Evolutionary conservation across 331 rosid species (phyloP).

Genomic region (Pyracantha coccinea): DNA sequence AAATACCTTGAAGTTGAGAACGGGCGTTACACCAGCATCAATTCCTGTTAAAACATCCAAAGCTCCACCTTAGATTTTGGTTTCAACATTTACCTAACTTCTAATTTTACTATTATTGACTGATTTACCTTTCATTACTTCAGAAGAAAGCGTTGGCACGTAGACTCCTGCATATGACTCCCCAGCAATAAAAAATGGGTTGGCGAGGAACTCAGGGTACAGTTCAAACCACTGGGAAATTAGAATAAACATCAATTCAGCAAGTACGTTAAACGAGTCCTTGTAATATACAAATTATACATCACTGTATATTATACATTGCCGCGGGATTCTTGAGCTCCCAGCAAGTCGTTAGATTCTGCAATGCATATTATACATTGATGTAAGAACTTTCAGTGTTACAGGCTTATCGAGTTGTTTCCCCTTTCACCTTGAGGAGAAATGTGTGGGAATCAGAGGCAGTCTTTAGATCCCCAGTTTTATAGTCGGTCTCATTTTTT

Average conservation of each 20-base stretch:
- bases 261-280: not conserved
- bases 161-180: conserved; percentile 95
- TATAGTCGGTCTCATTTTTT: conserved; percentile 50
- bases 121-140: conserved; percentile 64
- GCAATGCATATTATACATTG: no score
- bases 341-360: no score
- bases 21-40: conserved; percentile 52
- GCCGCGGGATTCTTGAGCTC: no score
- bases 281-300: no score
- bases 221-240: conserved; percentile 73
- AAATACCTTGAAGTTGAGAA: conserved; percentile 72
- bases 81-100: not conserved
- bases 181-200: conserved; percentile 69
- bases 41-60: conserved; percentile 48
- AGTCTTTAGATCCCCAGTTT: conserved; percentile 72
- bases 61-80: conserved; percentile 17
- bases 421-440: conserved; percentile 65
- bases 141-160: conserved; percentile 79
- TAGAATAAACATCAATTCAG: conserved; percentile 6
- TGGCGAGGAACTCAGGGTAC: conserved; percentile 64
- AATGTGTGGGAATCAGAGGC: conserved; percentile 72
- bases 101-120: not conserved
- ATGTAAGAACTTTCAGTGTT: no score
- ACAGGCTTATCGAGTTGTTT: not conserved
- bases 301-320: no score